Evolutionary conservation across 2,329 filamentous ascomycete genomes (phyloP).

Genomic region (Penicillium sp.): DNA sequence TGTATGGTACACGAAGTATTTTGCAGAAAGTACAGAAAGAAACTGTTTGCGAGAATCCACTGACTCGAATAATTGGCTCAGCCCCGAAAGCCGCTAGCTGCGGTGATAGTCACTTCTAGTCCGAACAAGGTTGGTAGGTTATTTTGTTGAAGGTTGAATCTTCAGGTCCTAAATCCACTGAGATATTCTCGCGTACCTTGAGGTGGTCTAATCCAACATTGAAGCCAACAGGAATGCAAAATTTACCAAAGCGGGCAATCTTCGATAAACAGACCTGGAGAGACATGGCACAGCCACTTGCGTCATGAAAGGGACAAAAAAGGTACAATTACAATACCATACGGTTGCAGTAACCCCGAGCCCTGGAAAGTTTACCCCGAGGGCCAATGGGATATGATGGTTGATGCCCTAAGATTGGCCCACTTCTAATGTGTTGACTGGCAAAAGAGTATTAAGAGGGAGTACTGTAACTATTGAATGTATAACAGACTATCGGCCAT

Average conservation of each 20-base stretch:
- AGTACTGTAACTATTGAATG: neutral
- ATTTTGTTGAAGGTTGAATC: neutral
- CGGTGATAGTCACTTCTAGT: slow-evolving; percentile 3
- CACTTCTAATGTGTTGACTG: neutral
- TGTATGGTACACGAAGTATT: neutral
- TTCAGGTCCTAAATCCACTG: neutral
- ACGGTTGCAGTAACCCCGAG: neutral
- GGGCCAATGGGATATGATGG: neutral
- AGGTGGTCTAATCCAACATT: neutral
- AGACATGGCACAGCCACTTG: slow-evolving; percentile 19
- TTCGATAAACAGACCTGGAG: neutral
- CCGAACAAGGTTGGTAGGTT: neutral
- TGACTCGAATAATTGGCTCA: neutral
- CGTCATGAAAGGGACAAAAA: slow-evolving; percentile 15
- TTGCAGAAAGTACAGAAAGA: neutral
- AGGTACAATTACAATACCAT: slow-evolving; percentile 3
- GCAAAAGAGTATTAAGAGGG: neutral
- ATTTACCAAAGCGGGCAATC: slow-evolving; percentile 3
- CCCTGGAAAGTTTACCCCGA: neutral
- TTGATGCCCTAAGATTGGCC: neutral
- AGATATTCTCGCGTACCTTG: neutral
- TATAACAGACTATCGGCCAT: neutral
- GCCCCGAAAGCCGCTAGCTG: neutral
- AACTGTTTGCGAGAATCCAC: neutral
- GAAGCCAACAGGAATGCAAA: slow-evolving; percentile 12